Percentiles rank a stretch among this genome's conserved stretches.
Evolutionary conservation across 495 filamentous ascomycete species (phyloP).

Genomic region (Podospora pseudoanserina): DNA sequence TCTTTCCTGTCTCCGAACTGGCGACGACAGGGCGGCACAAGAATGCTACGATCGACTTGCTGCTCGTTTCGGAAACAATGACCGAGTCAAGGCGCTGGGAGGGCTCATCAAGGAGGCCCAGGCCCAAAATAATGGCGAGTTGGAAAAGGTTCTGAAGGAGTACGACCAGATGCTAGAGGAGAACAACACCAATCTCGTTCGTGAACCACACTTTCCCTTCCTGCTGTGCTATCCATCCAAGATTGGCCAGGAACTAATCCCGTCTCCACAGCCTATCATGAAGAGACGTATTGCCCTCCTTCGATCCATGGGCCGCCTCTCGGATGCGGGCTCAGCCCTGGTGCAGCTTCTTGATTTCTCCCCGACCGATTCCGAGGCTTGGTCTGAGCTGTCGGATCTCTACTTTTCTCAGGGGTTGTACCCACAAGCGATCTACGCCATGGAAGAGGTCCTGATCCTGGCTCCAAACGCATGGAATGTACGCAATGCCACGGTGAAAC

Average conservation of each 20-base stretch:
- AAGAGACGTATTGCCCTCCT: slow-evolving; percentile 84
- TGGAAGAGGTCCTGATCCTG: slow-evolving; percentile 86
- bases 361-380: slow-evolving; percentile 89
- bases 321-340: slow-evolving; percentile 71
- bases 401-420: slow-evolving; percentile 75
- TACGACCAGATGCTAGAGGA: slow-evolving; percentile 73
- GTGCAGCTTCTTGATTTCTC: slow-evolving; percentile 72
- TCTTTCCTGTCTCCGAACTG: slow-evolving; percentile 76
- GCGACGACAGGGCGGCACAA: slow-evolving; percentile 74
- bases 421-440: slow-evolving; percentile 77
- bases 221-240: not conserved
- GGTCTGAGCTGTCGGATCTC: slow-evolving; percentile 85
- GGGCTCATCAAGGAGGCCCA: slow-evolving; percentile 85
- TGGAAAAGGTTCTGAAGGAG: slow-evolving; percentile 65
- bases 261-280: slow-evolving; percentile 61
- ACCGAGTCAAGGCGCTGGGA: slow-evolving; percentile 73
- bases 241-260: not conserved
- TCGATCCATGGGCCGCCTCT: slow-evolving; percentile 59
- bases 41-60: slow-evolving; percentile 69
- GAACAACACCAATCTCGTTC: slow-evolving; percentile 76
- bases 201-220: slow-evolving; percentile 27
- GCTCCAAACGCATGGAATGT: slow-evolving; percentile 96
- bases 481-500: slow-evolving; percentile 32
- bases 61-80: slow-evolving; percentile 79
- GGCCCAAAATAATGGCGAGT: slow-evolving; percentile 57